These are phyloP conservation scores for Fusarium sp. DNA, from an alignment of 2,329 filamentous ascomycete genomes.

Conservation along the genomic window DNA sequence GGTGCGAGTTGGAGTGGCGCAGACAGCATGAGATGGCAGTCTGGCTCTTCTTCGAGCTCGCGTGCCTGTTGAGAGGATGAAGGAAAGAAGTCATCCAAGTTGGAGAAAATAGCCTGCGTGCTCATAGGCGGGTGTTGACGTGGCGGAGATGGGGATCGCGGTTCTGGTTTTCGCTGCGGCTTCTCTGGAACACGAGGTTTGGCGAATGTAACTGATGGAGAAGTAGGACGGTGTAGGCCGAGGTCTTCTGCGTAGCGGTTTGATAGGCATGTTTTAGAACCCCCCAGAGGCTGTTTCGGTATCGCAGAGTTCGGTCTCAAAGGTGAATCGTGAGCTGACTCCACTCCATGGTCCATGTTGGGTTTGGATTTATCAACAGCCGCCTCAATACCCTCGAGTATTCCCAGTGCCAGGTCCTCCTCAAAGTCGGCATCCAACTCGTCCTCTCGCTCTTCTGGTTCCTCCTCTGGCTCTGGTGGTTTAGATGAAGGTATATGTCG, in stretches of 20 bases:
- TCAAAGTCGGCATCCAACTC: slow-evolving; percentile 42
- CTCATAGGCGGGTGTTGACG: slow-evolving; percentile 49
- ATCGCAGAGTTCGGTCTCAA: background rate
- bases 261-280: background rate
- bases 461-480: background rate
- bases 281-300: background rate
- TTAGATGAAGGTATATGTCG: background rate
- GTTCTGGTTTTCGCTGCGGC: slow-evolving; percentile 12
- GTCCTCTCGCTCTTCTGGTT: slow-evolving; percentile 37
- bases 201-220: background rate
- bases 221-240: slow-evolving; percentile 24
- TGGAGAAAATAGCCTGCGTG: slow-evolving; percentile 63
- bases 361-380: slow-evolving; percentile 10
- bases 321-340: background rate
- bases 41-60: slow-evolving; percentile 57
- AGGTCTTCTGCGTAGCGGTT: slow-evolving; percentile 35
- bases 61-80: slow-evolving; percentile 64
- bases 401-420: slow-evolving; percentile 41
- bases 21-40: slow-evolving; percentile 10
- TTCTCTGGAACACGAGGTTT: slow-evolving; percentile 8
- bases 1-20: slow-evolving; percentile 9
- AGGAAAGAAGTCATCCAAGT: slow-evolving; percentile 64
- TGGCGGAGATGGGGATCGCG: slow-evolving; percentile 25
- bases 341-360: background rate
- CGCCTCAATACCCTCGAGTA: slow-evolving; percentile 39